Evolutionary conservation across 176 grass and related monocot species (phyloP), one percentile per base, ranked within the genome.

Genomic region (Raddia guianensis): DNA sequence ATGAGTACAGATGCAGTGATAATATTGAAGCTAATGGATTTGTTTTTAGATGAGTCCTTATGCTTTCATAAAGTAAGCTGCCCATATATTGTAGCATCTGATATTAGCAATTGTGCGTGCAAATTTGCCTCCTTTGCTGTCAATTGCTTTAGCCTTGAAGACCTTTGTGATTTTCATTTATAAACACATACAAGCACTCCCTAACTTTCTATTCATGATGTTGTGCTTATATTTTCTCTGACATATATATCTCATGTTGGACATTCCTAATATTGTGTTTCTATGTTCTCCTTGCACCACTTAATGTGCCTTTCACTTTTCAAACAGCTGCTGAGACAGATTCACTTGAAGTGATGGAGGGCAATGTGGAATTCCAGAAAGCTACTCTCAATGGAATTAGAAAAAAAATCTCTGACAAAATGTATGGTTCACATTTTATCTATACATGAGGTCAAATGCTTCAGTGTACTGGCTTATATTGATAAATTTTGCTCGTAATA

Each of bases 401-500:
- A 71, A 90, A 91, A 84, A 87, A 72, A 70, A 73, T 88, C n/a
- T 88, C 82, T 51, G 71, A 89, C 60, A 94, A 94, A 60, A 94
- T 89, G 94, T 91, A 91, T 69, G 74, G 43, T 48, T 21, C 62
- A 44, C 72, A 80, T 86, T 86, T 66, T 46, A 59, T 42, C 63
- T n/a, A 73, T 65, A 43, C 32, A 12, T 27, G 7, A 87, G 7
- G 51, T 82, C 56, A 48, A 71, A 80, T 50, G 12, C 12, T 70
- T 76, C 13, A 63, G 14, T 5, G 16, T 9, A 71, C 70, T 63
- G 19, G 46, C 12, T 79, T 58, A 50, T 51, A 27, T 78, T 55
- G 18, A 43, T 49, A 73, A 37, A 1, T 53, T 63, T 27, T 54
- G 9, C 16, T 3, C 56, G 12, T 82, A 76, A 46, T 61, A 47